phyloP scores from a whole-genome alignment of 306 rosid genomes.

The peach (Prunus persica) region DNA sequence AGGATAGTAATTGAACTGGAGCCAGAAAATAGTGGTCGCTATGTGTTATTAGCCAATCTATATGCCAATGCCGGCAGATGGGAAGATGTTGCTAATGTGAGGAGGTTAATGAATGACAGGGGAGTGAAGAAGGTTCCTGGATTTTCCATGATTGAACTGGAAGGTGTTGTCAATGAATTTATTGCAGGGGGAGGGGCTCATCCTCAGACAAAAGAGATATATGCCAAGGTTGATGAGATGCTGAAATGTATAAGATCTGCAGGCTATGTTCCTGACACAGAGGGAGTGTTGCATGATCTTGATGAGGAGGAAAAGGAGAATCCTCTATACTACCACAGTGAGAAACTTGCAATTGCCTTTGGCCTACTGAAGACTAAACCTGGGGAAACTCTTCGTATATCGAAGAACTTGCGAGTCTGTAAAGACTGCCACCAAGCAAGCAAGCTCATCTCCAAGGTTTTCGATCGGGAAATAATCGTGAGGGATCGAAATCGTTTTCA shows the following conservation, averaged over 20 bases:
- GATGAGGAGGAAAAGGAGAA: constrained; percentile 45
- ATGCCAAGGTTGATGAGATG: constrained; percentile 46
- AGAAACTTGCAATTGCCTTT: constrained; percentile 60
- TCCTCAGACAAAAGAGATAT: constrained; percentile 38
- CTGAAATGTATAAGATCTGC: constrained; percentile 34
- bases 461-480: constrained; percentile 43
- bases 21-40: constrained; percentile 61
- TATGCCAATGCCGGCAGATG: constrained; percentile 59
- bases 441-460: constrained; percentile 50
- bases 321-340: constrained; percentile 51
- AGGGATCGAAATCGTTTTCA: constrained; percentile 70
- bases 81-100: constrained; percentile 50
- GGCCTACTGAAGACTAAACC: constrained; percentile 48
- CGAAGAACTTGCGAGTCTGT: constrained; percentile 62
- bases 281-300: constrained; percentile 30
- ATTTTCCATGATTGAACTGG: constrained; percentile 54
- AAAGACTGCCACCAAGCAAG: constrained; percentile 67
- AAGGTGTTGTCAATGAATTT: constrained; percentile 53
- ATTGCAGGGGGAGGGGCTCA: constrained; percentile 55
- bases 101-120: constrained; percentile 61
- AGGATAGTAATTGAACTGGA: constrained; percentile 53
- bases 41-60: constrained; percentile 51
- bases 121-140: constrained; percentile 68
- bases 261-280: constrained; percentile 40
- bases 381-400: constrained; percentile 51